phyloP scores from a whole-genome alignment of 495 filamentous ascomycete species.

The Tuber indicum region DNA sequence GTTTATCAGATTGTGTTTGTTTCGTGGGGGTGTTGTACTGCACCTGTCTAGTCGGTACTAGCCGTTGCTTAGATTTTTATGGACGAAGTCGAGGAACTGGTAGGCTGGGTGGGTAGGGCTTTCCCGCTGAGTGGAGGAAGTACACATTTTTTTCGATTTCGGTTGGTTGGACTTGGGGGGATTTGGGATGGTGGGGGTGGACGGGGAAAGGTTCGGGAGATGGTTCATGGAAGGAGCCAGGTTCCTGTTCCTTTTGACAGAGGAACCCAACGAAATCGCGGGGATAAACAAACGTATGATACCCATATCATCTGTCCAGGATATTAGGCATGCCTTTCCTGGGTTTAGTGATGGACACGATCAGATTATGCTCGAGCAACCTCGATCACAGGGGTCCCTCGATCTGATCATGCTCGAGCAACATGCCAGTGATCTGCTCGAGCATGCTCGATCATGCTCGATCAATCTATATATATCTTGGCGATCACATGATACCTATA shows the following conservation, averaged over 20 bases:
- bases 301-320: too few species aligned
- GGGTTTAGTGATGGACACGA: too few species aligned
- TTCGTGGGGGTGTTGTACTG: conserved; percentile 12
- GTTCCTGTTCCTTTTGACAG: background rate
- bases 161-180: background rate
- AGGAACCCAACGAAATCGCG: background rate
- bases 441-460: too few species aligned
- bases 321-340: too few species aligned
- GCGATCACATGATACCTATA: too few species aligned
- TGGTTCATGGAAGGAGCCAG: background rate
- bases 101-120: conserved; percentile 56
- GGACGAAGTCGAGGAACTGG: conserved; percentile 72
- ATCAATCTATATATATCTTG: too few species aligned
- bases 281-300: background rate
- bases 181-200: background rate
- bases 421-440: too few species aligned
- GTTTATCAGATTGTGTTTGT: background rate
- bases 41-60: conserved; percentile 76
- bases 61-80: conserved; percentile 63
- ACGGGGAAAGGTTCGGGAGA: background rate
- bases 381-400: too few species aligned
- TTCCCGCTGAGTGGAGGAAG: background rate
- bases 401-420: too few species aligned
- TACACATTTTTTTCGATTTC: background rate
- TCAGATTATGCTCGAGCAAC: too few species aligned